A percentile compares a stretch with the other conserved stretches of the same genome.
Conservation (phyloP, 352 stramenopile species). For the Thalassiosira hispida region DNA sequence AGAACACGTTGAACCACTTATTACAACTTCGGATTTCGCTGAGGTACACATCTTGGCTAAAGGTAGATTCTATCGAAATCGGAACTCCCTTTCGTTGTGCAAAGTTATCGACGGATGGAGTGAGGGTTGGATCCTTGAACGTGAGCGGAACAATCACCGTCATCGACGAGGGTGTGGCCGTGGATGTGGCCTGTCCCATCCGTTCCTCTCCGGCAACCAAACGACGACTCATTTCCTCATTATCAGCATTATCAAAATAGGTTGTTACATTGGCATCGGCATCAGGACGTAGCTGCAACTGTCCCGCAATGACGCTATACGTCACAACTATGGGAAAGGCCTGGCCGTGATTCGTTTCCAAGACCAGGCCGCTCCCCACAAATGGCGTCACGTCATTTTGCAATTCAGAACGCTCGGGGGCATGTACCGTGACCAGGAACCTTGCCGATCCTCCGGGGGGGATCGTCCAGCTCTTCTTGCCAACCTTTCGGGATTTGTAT, state of each 20-base stretch:
- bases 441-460: constrained; percentile 69
- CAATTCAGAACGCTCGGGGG: constrained; percentile 55
- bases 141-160: constrained; percentile 30
- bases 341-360: constrained; percentile 78
- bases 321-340: constrained; percentile 75
- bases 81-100: constrained; percentile 15
- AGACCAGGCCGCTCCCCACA: constrained; percentile 67
- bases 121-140: constrained; percentile 18
- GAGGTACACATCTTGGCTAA: constrained; percentile 53
- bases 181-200: too few species aligned
- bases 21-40: constrained; percentile 60
- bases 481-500: constrained; percentile 45
- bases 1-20: constrained; percentile 55
- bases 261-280: constrained; percentile 8
- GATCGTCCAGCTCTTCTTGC: constrained; percentile 63
- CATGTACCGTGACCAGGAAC: constrained; percentile 69
- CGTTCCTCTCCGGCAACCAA: too few species aligned
- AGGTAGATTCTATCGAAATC: constrained; percentile 49
- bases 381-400: constrained; percentile 79
- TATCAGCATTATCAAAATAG: not conserved
- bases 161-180: not conserved
- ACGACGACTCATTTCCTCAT: too few species aligned
- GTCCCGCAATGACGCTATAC: constrained; percentile 70
- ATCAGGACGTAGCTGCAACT: constrained; percentile 59
- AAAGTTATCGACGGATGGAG: constrained; percentile 19